A percentile compares a stretch with the other conserved stretches of the same genome.
Evolutionary conservation across 768 basidiomycete species (phyloP).

Genomic region (Leccinum arenicola): DNA sequence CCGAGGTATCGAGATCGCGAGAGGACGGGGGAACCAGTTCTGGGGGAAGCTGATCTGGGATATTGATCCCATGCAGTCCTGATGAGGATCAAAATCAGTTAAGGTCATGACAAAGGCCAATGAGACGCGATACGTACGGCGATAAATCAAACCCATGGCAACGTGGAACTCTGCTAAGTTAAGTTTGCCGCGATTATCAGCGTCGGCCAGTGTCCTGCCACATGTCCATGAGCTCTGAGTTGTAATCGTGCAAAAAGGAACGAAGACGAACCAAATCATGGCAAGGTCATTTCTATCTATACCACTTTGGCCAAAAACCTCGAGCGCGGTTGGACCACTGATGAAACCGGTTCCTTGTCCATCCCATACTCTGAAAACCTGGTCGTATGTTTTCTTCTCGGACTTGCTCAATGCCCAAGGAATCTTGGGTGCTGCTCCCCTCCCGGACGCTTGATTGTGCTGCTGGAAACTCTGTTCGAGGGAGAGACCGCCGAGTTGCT

Average conservation of each 20-base stretch:
- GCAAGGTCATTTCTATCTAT: constrained; percentile 87
- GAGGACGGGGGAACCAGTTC: constrained; percentile 93
- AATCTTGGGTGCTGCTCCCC: constrained; percentile 62
- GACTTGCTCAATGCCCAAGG: constrained; percentile 84
- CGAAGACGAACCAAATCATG: constrained; percentile 74
- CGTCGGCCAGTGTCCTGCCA: constrained; percentile 85
- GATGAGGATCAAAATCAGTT: neutral
- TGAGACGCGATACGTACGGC: constrained; percentile 57
- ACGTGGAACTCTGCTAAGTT: constrained; percentile 97
- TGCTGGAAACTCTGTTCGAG: constrained; percentile 87
- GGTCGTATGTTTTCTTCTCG: constrained; percentile 96
- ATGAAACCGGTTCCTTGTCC: constrained; percentile 78
- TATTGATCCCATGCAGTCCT: constrained; percentile 91
- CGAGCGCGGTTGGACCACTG: constrained; percentile 75
- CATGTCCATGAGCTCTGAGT: neutral
- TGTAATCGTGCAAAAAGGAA: neutral
- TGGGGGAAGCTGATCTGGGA: constrained; percentile 81
- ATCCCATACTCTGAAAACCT: constrained; percentile 98
- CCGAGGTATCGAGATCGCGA: constrained; percentile 83
- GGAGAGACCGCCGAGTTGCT: constrained; percentile 49
- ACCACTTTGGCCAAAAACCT: constrained; percentile 94
- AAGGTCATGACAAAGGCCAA: neutral
- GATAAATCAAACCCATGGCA: constrained; percentile 97
- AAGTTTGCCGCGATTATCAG: constrained; percentile 91
- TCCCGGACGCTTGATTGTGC: constrained; percentile 73